phyloP scores from a whole-genome alignment of 352 stramenopile species.

The Globisporangium nodosum region DNA sequence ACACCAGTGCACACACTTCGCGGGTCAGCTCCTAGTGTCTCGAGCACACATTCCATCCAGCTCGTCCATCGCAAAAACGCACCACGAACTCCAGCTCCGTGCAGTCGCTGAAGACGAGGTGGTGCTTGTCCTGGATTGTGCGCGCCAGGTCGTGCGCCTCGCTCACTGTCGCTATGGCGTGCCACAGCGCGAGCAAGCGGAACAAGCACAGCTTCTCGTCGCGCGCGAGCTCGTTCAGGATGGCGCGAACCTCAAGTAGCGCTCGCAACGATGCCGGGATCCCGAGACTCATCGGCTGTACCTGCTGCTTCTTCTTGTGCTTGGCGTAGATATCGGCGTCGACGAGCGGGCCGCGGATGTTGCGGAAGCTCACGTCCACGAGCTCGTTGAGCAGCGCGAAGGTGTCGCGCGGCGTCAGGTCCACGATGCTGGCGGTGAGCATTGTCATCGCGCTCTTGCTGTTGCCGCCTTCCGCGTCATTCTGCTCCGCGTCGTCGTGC shows the following conservation, averaged over 20 bases:
- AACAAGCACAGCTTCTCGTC: slow-evolving; percentile 52
- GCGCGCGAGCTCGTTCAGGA: slow-evolving; percentile 39
- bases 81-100: slow-evolving; percentile 63
- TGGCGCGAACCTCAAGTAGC: slow-evolving; percentile 33
- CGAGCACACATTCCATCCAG: neutral
- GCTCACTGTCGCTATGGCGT: slow-evolving; percentile 35
- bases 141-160: slow-evolving; percentile 28
- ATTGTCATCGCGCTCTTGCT: slow-evolving; percentile 16
- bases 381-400: slow-evolving; percentile 50
- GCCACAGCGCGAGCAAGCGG: slow-evolving; percentile 49
- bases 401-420: slow-evolving; percentile 20
- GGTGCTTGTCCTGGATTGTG: slow-evolving; percentile 47
- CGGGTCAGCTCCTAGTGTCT: neutral
- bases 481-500: neutral
- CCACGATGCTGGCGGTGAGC: slow-evolving; percentile 8
- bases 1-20: slow-evolving; percentile 1
- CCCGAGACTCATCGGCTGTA: slow-evolving; percentile 14
- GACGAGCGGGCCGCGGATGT: slow-evolving; percentile 52
- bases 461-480: slow-evolving; percentile 3
- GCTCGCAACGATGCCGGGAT: slow-evolving; percentile 23
- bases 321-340: slow-evolving; percentile 33
- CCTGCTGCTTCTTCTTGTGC: slow-evolving; percentile 33
- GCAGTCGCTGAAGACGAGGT: slow-evolving; percentile 53
- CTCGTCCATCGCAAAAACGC: slow-evolving; percentile 4
- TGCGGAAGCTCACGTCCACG: slow-evolving; percentile 62